A percentile compares a stretch with the other conserved stretches of the same genome.
Conservation (phyloP, 2,329 filamentous ascomycete species). For the Lachnellula occidentalis region DNA sequence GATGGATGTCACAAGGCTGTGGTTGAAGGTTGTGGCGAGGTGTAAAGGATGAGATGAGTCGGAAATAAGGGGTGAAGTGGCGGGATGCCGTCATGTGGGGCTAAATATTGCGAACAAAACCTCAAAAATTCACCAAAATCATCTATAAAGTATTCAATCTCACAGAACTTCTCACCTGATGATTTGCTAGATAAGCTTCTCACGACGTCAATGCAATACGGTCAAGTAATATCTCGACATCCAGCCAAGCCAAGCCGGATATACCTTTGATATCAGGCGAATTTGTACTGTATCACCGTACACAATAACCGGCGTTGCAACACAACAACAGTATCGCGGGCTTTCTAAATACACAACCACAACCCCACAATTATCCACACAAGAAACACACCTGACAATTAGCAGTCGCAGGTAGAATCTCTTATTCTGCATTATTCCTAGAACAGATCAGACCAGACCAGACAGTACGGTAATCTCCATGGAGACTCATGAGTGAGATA, state of each 20-base stretch:
- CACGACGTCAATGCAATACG: constrained; percentile 35
- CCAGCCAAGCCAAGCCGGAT: constrained; percentile 39
- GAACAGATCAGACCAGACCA: too few relatives aligned
- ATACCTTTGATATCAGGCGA: constrained; percentile 39
- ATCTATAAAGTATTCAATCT: too few relatives aligned
- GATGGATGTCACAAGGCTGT: background rate
- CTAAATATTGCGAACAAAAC: background rate
- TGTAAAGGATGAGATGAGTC: too few relatives aligned
- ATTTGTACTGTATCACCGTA: constrained; percentile 40
- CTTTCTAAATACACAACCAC: constrained; percentile 33
- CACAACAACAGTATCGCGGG: constrained; percentile 38
- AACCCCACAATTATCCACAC: background rate
- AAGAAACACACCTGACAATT: background rate
- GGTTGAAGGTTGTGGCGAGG: background rate
- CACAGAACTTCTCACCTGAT: background rate
- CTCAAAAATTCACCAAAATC: background rate
- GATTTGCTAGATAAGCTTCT: background rate
- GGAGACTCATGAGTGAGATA: too few relatives aligned
- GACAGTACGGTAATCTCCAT: too few relatives aligned
- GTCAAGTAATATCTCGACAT: constrained; percentile 48
- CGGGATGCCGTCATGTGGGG: background rate
- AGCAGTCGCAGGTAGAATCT: constrained; percentile 19
- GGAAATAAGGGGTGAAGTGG: background rate
- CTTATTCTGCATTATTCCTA: too few relatives aligned
- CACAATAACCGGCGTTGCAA: constrained; percentile 34